Base-by-base conservation (phyloP, 2,329 filamentous ascomycete genomes). In the Macrophomina phaseolina region DNA sequence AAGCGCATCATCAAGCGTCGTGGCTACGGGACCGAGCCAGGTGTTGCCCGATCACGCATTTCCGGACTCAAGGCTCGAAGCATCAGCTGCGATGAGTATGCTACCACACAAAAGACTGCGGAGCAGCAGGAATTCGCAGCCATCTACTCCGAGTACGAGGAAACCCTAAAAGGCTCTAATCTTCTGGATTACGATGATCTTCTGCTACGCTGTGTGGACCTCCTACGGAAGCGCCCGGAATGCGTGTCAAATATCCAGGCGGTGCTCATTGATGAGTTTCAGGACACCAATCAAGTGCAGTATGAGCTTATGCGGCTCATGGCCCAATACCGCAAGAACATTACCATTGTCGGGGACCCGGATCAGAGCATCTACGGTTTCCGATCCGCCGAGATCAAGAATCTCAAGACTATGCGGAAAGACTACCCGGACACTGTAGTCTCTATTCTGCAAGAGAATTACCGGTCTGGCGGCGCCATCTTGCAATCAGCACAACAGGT, bases 351-450 rank as follows among this genome's bases (percentile, higher is more conserved):
- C 4, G 95, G 94, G 40, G 94, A 99, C 75, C 94, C 95, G 0
- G 95, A 99, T 76, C 94, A 99, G 78, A 97, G 94, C 76, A 99
- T 99, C 67, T 99, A 98, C 76, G 92, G 94, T 23, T 99, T 96
- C 84, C 90, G 94, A 23, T 94, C 93, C 7, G 94, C 95, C 9
- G 94, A 99, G 77, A 92, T 94, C 71, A 90, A 90, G 75, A 99
- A 98, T 73, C 84, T 98, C 56, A 87, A 87, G 70, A 88, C 91
- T 2, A 89, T 99, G 83, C 86, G 93, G 63, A 82, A 83, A 49
- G 89, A 92, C 67, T 97, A 91, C 74, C 89, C 89, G 0, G 86
- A 90, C 32, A 95, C 93, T 0, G 86, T 93, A 4, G 90, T 95
- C 67, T 88, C 97, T 52, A 89, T 94, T 5, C 83, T 99, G 2